Conservation (phyloP, 441 rosid species). For the Rhodomyrtus psidioides region DNA sequence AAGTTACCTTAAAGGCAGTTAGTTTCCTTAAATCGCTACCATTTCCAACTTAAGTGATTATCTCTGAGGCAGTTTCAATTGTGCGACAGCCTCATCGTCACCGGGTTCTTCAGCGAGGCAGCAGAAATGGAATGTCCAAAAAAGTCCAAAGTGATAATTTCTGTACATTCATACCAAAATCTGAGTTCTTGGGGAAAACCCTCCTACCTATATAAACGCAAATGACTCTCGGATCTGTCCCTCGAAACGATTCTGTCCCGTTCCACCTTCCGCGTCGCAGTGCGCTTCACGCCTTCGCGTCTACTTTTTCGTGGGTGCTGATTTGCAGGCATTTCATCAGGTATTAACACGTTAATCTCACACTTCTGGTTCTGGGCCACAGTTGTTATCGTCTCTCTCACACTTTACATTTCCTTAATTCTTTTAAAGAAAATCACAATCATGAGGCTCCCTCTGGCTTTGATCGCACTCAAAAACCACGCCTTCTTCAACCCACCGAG, state of each 20-base stretch:
- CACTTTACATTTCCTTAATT: not conserved
- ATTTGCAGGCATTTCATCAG: slow-evolving; percentile 10
- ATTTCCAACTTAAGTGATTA: not conserved
- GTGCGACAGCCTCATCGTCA: not conserved
- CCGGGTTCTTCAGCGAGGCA: no score
- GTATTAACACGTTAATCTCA: slow-evolving; percentile 10
- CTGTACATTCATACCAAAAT: not conserved
- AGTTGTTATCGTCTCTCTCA: not conserved
- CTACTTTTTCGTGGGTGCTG: not conserved
- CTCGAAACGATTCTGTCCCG: not conserved
- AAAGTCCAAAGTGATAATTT: not conserved
- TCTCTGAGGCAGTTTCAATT: not conserved
- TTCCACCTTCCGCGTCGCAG: not conserved
- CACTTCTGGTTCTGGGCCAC: not conserved
- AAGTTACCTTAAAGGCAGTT: not conserved
- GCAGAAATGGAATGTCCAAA: not conserved
- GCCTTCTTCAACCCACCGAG: not conserved
- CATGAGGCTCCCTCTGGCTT: not conserved
- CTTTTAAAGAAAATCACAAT: not conserved
- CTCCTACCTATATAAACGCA: not conserved
- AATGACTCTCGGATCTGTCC: not conserved
- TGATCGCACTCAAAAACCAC: slow-evolving; percentile 4
- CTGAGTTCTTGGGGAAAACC: not conserved
- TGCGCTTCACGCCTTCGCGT: not conserved
- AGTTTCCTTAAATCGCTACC: not conserved